phyloP scores from a whole-genome alignment of 2,329 filamentous ascomycete species.

The Karstenula rhodostoma region DNA sequence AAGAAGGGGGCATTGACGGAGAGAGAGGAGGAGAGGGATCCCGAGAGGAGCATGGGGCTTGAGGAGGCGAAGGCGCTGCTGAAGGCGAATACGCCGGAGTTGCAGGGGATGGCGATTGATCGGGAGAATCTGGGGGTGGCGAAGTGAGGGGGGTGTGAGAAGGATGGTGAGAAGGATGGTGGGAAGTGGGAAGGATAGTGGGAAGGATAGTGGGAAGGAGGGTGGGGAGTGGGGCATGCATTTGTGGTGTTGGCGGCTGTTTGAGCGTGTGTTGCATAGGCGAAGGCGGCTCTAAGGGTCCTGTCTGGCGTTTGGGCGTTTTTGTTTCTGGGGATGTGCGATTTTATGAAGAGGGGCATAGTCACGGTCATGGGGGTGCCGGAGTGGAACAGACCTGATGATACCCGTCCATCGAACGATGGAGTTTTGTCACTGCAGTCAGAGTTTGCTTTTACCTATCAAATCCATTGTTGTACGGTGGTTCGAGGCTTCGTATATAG shows the following conservation, averaged over 20 bases:
- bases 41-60: neutral
- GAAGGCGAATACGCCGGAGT: neutral
- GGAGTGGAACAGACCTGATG: neutral
- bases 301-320: neutral
- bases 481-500: too few relatives aligned
- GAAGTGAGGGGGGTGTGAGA: neutral
- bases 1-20: slow-evolving; percentile 22
- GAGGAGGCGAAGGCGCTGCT: slow-evolving; percentile 6
- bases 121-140: neutral
- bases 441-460: neutral
- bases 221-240: neutral
- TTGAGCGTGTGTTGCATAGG: neutral
- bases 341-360: neutral
- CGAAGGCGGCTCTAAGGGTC: neutral
- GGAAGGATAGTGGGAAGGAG: too few relatives aligned
- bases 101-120: neutral
- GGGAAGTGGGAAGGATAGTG: too few relatives aligned
- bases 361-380: neutral
- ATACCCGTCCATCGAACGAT: slow-evolving; percentile 8
- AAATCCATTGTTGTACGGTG: too few relatives aligned
- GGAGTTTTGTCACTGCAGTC: neutral
- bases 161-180: too few relatives aligned
- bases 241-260: slow-evolving; percentile 3
- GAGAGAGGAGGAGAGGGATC: slow-evolving; percentile 4
- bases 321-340: neutral